Evolutionary conservation across 805 yeast species (phyloP).

Genomic region (Hanseniaspora valbyensis): DNA sequence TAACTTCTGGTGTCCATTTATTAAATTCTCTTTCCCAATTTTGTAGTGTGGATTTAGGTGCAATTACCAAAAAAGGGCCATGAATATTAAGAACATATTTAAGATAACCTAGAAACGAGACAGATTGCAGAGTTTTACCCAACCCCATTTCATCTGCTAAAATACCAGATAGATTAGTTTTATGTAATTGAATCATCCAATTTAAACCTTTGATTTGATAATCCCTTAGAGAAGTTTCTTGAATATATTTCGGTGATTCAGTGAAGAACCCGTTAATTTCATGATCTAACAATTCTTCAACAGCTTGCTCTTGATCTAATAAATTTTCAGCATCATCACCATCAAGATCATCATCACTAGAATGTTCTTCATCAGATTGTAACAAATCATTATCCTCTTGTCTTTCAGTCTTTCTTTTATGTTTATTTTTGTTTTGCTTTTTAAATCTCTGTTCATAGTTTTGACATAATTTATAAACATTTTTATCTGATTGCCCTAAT

Average conservation of each 20-base stretch:
- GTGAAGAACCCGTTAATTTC: slow-evolving; percentile 48
- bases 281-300: slow-evolving; percentile 63
- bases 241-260: slow-evolving; percentile 68
- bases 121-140: slow-evolving; percentile 91
- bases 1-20: slow-evolving; percentile 93
- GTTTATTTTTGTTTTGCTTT: background rate
- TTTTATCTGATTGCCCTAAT: slow-evolving; percentile 14
- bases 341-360: slow-evolving; percentile 74
- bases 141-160: slow-evolving; percentile 98
- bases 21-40: slow-evolving; percentile 94
- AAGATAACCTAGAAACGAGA: slow-evolving; percentile 79
- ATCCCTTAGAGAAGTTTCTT: slow-evolving; percentile 66
- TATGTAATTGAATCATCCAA: slow-evolving; percentile 84
- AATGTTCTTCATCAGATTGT: background rate
- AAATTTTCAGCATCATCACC: slow-evolving; percentile 54
- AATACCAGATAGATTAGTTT: slow-evolving; percentile 81
- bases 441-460: slow-evolving; percentile 6
- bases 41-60: slow-evolving; percentile 90
- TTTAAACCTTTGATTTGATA: slow-evolving; percentile 92
- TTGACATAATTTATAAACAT: slow-evolving; percentile 7
- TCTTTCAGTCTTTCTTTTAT: slow-evolving; percentile 68
- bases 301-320: slow-evolving; percentile 50
- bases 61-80: slow-evolving; percentile 87
- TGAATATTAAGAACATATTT: slow-evolving; percentile 65
- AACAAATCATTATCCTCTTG: slow-evolving; percentile 55